Conservation (phyloP, 1,284 basidiomycete species). For the Butyriboletus appendiculatus region DNA sequence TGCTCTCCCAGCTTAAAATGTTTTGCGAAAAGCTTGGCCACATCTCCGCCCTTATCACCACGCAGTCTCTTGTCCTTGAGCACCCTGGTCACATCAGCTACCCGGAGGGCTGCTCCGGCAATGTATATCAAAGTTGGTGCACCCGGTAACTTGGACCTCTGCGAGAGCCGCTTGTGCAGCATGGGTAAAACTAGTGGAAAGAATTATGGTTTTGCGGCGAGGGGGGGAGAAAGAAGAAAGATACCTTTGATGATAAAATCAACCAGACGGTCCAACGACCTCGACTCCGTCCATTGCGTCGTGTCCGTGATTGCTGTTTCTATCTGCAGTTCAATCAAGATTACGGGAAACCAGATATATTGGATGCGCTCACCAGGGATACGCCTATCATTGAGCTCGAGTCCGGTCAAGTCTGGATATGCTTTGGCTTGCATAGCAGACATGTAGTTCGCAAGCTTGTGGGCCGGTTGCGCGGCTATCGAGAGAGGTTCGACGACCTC, state of each 20-base stretch:
- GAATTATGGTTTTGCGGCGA: background rate
- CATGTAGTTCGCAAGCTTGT: slow-evolving; percentile 60
- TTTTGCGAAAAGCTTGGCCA: slow-evolving; percentile 85
- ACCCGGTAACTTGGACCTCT: slow-evolving; percentile 71
- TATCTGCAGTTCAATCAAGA: slow-evolving; percentile 57
- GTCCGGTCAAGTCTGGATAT: slow-evolving; percentile 59
- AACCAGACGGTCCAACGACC: slow-evolving; percentile 66
- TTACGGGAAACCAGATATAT: slow-evolving; percentile 11
- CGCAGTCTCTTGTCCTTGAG: slow-evolving; percentile 67
- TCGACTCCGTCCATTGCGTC: slow-evolving; percentile 63
- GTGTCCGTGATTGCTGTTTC: slow-evolving; percentile 74
- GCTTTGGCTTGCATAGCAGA: slow-evolving; percentile 61
- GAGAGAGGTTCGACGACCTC: slow-evolving; percentile 46
- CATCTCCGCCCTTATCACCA: slow-evolving; percentile 78
- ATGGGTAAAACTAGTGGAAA: slow-evolving; percentile 58
- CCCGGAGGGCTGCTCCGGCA: slow-evolving; percentile 76
- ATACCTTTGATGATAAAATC: slow-evolving; percentile 74
- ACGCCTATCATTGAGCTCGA: slow-evolving; percentile 72
- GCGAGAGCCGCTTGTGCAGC: slow-evolving; percentile 66
- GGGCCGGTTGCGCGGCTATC: slow-evolving; percentile 57
- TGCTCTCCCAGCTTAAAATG: slow-evolving; percentile 86
- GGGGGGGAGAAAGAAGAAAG: slow-evolving; percentile 11
- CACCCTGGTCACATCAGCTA: slow-evolving; percentile 72
- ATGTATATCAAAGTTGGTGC: slow-evolving; percentile 79
- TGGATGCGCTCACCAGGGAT: slow-evolving; percentile 62